Percentiles rank a stretch among this genome's conserved stretches.
These are phyloP conservation scores for Persicaria tinctoria DNA, from an alignment of 148 eudicot species.

Conservation along the genomic window DNA sequence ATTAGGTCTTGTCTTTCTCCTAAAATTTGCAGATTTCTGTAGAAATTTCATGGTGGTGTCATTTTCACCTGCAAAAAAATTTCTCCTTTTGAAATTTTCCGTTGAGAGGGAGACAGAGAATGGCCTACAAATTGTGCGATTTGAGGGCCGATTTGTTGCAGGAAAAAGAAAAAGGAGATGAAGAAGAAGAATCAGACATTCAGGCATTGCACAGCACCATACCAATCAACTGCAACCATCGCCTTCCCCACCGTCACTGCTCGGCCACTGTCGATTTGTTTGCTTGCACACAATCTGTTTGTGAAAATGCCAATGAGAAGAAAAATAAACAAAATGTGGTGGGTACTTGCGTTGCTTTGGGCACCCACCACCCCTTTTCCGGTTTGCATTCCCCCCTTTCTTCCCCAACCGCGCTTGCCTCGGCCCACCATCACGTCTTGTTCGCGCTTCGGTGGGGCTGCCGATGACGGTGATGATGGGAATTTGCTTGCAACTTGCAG, in stretches of 20 bases:
- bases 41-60: background rate
- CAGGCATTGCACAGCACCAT: background rate
- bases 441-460: background rate
- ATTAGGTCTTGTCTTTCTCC: background rate
- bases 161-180: background rate
- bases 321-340: background rate
- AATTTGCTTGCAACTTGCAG: background rate
- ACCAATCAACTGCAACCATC: background rate
- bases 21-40: background rate
- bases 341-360: background rate
- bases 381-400: background rate
- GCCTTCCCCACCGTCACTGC: background rate
- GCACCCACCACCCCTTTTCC: background rate
- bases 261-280: background rate
- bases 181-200: background rate
- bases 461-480: background rate
- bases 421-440: constrained; percentile 2
- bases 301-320: constrained; percentile 10
- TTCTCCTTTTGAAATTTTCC: background rate
- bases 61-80: background rate
- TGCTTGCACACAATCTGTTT: constrained; percentile 3
- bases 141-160: background rate
- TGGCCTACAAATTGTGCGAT: background rate
- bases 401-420: background rate
- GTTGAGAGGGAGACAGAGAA: background rate